Evolutionary conservation across 805 yeast genomes (phyloP).

Genomic region (Tetrapisispora arboricola): DNA sequence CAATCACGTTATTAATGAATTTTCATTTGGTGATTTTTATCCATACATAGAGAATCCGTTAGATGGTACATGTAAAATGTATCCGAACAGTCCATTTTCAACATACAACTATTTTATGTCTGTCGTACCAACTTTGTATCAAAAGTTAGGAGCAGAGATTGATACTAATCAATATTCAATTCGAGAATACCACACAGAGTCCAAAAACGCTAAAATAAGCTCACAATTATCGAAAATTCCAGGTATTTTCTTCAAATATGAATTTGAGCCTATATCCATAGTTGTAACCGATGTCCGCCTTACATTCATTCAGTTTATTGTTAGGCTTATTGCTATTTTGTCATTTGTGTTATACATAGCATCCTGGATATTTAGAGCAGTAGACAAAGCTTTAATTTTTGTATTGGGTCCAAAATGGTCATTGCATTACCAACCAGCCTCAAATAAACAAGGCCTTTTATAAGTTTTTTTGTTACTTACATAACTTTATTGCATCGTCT

Average conservation of each 20-base stretch:
- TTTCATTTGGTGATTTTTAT: constrained; percentile 83
- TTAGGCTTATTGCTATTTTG: constrained; percentile 66
- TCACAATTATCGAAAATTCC: constrained; percentile 35
- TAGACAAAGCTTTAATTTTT: constrained; percentile 44
- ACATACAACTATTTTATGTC: constrained; percentile 57
- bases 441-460: constrained; percentile 1
- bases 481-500: neutral
- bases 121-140: constrained; percentile 76
- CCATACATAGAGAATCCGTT: constrained; percentile 85
- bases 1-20: constrained; percentile 75
- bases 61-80: constrained; percentile 55
- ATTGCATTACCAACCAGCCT: constrained; percentile 22
- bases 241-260: constrained; percentile 75
- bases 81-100: constrained; percentile 39
- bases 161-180: constrained; percentile 83
- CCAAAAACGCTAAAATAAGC: neutral
- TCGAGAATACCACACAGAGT: constrained; percentile 41
- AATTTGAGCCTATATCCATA: constrained; percentile 79
- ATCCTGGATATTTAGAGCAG: constrained; percentile 49
- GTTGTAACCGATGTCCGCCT: constrained; percentile 60
- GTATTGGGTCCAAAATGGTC: constrained; percentile 50
- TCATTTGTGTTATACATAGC: constrained; percentile 73
- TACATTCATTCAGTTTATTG: constrained; percentile 66
- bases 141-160: constrained; percentile 56
- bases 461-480: neutral